Evolutionary conservation across 495 filamentous ascomycete species (phyloP).

Genomic region (Elaphomyces granulatus): DNA sequence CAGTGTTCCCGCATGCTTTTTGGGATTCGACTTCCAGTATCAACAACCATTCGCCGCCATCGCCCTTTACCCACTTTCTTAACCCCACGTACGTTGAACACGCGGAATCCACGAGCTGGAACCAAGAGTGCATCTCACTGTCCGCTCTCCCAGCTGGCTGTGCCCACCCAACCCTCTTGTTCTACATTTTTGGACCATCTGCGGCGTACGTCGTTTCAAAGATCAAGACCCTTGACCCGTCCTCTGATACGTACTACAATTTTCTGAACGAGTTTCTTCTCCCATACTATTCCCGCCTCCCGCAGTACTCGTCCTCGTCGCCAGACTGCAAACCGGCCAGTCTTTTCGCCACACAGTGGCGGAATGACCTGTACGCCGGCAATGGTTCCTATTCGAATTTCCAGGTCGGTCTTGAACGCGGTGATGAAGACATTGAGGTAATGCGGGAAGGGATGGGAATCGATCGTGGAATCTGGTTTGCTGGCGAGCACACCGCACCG

Average conservation of each 20-base stretch:
- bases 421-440: slow-evolving; percentile 51
- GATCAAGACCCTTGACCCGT: slow-evolving; percentile 15
- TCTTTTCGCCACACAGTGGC: slow-evolving; percentile 64
- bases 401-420: slow-evolving; percentile 59
- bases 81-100: slow-evolving; percentile 51
- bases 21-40: slow-evolving; percentile 23
- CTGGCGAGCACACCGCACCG: slow-evolving; percentile 87
- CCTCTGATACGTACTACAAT: slow-evolving; percentile 16
- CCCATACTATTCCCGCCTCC: slow-evolving; percentile 59
- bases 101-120: slow-evolving; percentile 54
- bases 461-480: slow-evolving; percentile 69
- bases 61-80: slow-evolving; percentile 28
- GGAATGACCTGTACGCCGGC: slow-evolving; percentile 67
- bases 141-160: slow-evolving; percentile 43
- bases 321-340: slow-evolving; percentile 46
- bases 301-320: slow-evolving; percentile 39
- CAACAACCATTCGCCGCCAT: slow-evolving; percentile 4
- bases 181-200: slow-evolving; percentile 69
- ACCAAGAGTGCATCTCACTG: slow-evolving; percentile 68
- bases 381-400: slow-evolving; percentile 89
- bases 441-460: slow-evolving; percentile 53
- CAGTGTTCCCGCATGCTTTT: slow-evolving; percentile 66
- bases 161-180: slow-evolving; percentile 77
- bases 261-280: slow-evolving; percentile 32
- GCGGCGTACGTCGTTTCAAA: slow-evolving; percentile 36